phyloP scores from a whole-genome alignment of 1,139 yeast genomes.

The Magnusiomyces sp. region DNA sequence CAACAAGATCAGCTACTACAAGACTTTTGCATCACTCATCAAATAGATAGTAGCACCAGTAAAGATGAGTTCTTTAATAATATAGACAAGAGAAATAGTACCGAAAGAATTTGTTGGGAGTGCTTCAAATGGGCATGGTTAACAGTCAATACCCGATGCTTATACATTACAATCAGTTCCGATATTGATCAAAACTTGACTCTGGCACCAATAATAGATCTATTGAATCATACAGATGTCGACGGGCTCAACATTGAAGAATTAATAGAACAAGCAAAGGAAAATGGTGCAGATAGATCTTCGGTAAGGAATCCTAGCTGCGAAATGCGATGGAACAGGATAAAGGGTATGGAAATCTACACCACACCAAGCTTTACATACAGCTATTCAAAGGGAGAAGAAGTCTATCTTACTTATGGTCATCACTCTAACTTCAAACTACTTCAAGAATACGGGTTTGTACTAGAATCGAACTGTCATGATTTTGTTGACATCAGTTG shows the following conservation, averaged over 20 bases:
- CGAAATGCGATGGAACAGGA: constrained; percentile 8
- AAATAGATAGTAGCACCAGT: background rate
- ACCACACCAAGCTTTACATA: constrained; percentile 6
- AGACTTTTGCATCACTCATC: constrained; percentile 2
- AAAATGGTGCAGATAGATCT: too few relatives aligned
- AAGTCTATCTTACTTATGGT: constrained; percentile 71
- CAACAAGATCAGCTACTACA: constrained; percentile 4
- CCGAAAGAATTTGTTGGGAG: background rate
- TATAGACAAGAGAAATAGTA: background rate
- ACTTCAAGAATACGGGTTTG: constrained; percentile 81
- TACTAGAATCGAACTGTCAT: constrained; percentile 50
- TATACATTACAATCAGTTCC: constrained; percentile 52
- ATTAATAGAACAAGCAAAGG: too few relatives aligned
- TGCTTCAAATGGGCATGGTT: constrained; percentile 62
- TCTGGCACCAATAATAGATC: constrained; percentile 86
- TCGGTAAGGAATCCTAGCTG: background rate
- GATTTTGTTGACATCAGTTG: constrained; percentile 58
- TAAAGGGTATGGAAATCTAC: constrained; percentile 15
- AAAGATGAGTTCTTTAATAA: background rate
- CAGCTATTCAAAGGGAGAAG: constrained; percentile 40
- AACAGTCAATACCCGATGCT: constrained; percentile 83
- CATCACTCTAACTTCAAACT: constrained; percentile 79
- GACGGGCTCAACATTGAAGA: constrained; percentile 17
- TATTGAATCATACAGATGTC: constrained; percentile 62
- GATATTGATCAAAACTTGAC: constrained; percentile 60